Base-by-base conservation (phyloP, 192 early-diverging fungal species). In the Entomortierella chlamydospora region DNA sequence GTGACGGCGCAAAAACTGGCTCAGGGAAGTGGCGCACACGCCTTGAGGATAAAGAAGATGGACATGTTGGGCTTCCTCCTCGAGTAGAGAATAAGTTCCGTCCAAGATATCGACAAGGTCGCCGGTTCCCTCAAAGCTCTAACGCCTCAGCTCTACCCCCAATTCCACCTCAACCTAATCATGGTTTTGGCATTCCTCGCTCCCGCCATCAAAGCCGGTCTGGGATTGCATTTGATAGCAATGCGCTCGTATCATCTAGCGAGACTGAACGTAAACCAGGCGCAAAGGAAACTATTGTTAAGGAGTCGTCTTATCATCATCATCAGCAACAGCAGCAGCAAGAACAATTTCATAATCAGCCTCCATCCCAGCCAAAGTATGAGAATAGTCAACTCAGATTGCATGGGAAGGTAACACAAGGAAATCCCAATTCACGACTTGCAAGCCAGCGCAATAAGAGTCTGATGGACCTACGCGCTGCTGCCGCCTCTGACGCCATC, bases 1-100 rank as follows among this genome's bases (percentile, higher is more conserved):
- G 45, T 0, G 63, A 68, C 23, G 68, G 68, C 29, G 7, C n/a
- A 17, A 22, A 37, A 33, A 49, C 60, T 10, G 33, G 51, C 11
- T 70, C 62, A 7, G 56, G 68, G 57, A 70, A 28, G 39, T 57
- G 56, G 54, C 67, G 76, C 1, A 30, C 34, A 15, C 67, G 64
- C 37, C 29, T 61, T n/a, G 68, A 70, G 11, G 68, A 70, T 39
- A 64, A 52, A 20, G 76, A 79, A 8, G 76, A 70, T 45, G 68
- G 57, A 18, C 62, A 50, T 22, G 57, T 57, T 11, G 74, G 76
- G 25, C 52, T 79, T 5, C 76, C 76, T 9, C 76, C 76, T 61
- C 68, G 76, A 54, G 76, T 54, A 5, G 76, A 79, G 52, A 79
- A 79, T 51, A 79, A 79, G 37, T 79, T 79, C 41, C 55, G 68